Percentiles rank a stretch among this genome's conserved stretches.
Conservation (phyloP, 345 rosid species). For the Eutrema heterophyllum region DNA sequence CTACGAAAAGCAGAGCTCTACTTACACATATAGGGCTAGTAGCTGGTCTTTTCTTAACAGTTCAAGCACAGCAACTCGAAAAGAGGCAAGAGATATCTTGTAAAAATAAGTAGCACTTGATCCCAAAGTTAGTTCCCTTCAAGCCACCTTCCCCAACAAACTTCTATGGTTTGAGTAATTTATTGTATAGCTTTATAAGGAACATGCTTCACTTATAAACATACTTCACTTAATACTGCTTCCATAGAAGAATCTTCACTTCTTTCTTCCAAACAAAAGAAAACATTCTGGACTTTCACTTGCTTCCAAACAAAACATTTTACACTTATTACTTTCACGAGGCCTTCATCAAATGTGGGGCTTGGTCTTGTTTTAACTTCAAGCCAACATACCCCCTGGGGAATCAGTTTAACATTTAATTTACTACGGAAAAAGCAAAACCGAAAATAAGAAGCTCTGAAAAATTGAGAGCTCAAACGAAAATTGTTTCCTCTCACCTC, state of each 20-base stretch:
- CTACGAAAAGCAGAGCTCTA: conserved; percentile 40
- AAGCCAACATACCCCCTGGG: conserved; percentile 98
- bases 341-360: conserved; percentile 82
- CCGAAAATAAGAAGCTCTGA: background rate
- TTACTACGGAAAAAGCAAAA: conserved; percentile 35
- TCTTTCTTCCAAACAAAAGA: background rate
- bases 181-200: conserved; percentile 49
- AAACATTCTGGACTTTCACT: background rate
- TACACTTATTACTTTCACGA: conserved; percentile 41
- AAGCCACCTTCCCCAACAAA: conserved; percentile 55
- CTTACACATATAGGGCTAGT: conserved; percentile 43
- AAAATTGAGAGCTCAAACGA: background rate
- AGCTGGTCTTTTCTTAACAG: conserved; percentile 63
- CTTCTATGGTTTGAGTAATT: conserved; percentile 66
- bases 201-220: conserved; percentile 36
- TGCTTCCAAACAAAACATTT: conserved; percentile 39
- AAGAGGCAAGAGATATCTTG: conserved; percentile 75
- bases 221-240: conserved; percentile 37
- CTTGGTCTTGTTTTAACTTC: conserved; percentile 93
- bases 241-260: conserved; percentile 16
- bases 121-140: conserved; percentile 50
- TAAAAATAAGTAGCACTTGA: conserved; percentile 68
- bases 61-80: conserved; percentile 73
- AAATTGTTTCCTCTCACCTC: conserved; percentile 15
- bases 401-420: conserved; percentile 74